phyloP scores from a whole-genome alignment of 108 stramenopile genomes.

The Skeletonema potamos region DNA sequence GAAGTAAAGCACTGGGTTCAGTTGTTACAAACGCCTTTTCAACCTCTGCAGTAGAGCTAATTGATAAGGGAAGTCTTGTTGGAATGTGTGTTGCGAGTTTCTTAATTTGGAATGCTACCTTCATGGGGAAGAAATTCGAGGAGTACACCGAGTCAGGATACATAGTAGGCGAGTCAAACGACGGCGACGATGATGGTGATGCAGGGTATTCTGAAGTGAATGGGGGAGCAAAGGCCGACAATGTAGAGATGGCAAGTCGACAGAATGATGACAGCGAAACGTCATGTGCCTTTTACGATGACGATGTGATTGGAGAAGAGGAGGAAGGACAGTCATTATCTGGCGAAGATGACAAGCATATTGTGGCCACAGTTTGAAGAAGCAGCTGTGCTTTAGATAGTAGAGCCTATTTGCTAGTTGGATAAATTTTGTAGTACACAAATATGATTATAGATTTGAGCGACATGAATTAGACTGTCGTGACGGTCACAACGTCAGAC shows the following conservation, averaged over 20 bases:
- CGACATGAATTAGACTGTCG: background rate
- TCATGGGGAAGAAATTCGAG: conserved; percentile 93
- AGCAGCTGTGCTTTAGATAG: background rate
- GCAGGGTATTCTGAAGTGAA: conserved; percentile 26
- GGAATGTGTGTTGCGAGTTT: conserved; percentile 88
- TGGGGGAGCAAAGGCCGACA: conserved; percentile 9
- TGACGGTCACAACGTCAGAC: background rate
- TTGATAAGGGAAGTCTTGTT: conserved; percentile 89
- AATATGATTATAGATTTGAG: background rate
- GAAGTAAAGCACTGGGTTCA: conserved; percentile 93
- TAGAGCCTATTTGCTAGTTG: background rate
- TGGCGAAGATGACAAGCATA: conserved; percentile 40
- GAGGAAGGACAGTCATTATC: conserved; percentile 64
- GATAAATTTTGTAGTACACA: background rate
- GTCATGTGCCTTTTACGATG: conserved; percentile 78
- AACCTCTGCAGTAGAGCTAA: conserved; percentile 66
- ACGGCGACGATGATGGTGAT: conserved; percentile 48
- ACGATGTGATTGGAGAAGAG: conserved; percentile 69
- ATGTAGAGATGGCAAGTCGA: conserved; percentile 66
- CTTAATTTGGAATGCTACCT: conserved; percentile 93
- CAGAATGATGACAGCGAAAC: conserved; percentile 76
- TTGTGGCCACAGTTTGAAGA: background rate
- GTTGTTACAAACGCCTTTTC: conserved; percentile 95
- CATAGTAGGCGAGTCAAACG: conserved; percentile 80
- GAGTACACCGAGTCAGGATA: conserved; percentile 89